A percentile compares a stretch with the other conserved stretches of the same genome.
Evolutionary conservation across 2,329 filamentous ascomycete genomes (phyloP).

Genomic region (Paecilomyces sp.): DNA sequence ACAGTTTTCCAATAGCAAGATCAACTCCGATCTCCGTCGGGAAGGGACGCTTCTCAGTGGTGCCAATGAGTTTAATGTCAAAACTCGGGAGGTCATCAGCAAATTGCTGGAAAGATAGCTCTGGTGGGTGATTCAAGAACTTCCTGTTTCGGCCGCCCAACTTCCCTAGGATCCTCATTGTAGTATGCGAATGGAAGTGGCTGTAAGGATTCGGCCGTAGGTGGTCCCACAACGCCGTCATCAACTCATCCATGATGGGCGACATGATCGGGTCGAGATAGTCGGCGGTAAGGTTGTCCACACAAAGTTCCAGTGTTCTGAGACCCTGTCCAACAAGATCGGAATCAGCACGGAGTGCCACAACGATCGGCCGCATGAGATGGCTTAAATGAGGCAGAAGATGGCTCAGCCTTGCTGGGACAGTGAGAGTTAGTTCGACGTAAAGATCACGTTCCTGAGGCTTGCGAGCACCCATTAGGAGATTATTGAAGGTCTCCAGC

Average conservation of each 20-base stretch:
- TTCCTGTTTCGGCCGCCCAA: slow-evolving; percentile 91
- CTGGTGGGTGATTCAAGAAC: slow-evolving; percentile 83
- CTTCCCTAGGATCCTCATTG: slow-evolving; percentile 94
- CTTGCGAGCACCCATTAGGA: slow-evolving; percentile 83
- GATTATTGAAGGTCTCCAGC: slow-evolving; percentile 90
- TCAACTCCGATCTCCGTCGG: slow-evolving; percentile 82
- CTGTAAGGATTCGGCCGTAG: slow-evolving; percentile 89
- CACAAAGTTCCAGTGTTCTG: slow-evolving; percentile 87
- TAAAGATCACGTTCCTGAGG: slow-evolving; percentile 89
- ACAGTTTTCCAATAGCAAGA: slow-evolving; percentile 77
- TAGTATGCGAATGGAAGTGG: slow-evolving; percentile 96
- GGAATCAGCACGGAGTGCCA: slow-evolving; percentile 81
- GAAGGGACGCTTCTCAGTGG: slow-evolving; percentile 81
- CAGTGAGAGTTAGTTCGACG: slow-evolving; percentile 92
- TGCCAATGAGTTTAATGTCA: slow-evolving; percentile 81
- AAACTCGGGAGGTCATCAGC: slow-evolving; percentile 84
- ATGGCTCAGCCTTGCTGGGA: slow-evolving; percentile 89
- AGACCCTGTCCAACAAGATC: slow-evolving; percentile 93
- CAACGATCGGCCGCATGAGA: slow-evolving; percentile 94
- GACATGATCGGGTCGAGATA: slow-evolving; percentile 99
- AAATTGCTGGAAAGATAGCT: slow-evolving; percentile 75
- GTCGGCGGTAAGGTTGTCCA: slow-evolving; percentile 95
- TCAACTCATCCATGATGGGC: slow-evolving; percentile 95
- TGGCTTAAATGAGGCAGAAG: slow-evolving; percentile 91
- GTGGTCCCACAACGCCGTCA: slow-evolving; percentile 96